Percentiles rank a stretch among this genome's conserved stretches.
Evolutionary conservation across 768 basidiomycete genomes (phyloP).

Genomic region (Leccinum olivaceopallidum): DNA sequence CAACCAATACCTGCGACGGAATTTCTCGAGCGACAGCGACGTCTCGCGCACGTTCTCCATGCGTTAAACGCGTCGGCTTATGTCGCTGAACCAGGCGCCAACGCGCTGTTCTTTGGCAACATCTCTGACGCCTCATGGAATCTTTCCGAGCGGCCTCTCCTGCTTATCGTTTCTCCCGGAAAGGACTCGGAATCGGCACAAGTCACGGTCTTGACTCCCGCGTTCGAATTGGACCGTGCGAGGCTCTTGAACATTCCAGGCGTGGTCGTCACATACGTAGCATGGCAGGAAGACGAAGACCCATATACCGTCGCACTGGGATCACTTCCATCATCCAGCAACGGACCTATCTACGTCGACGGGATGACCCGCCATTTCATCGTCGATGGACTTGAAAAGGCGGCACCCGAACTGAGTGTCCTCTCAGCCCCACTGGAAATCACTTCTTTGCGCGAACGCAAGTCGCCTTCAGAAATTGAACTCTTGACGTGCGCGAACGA

Average conservation of each 20-base stretch:
- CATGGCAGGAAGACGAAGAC: slow-evolving; percentile 68
- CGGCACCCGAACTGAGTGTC: slow-evolving; percentile 40
- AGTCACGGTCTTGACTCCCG: slow-evolving; percentile 68
- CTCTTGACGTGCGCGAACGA: slow-evolving; percentile 80
- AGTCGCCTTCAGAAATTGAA: slow-evolving; percentile 67
- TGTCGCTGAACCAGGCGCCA: slow-evolving; percentile 78
- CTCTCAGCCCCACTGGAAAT: slow-evolving; percentile 55
- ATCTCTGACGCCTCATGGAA: slow-evolving; percentile 62
- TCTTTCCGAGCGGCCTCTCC: slow-evolving; percentile 77
- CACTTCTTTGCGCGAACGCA: slow-evolving; percentile 67
- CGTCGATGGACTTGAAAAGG: slow-evolving; percentile 57
- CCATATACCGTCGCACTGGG: slow-evolving; percentile 58
- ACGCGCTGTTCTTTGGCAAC: slow-evolving; percentile 71
- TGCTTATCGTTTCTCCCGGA: slow-evolving; percentile 61
- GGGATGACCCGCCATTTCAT: slow-evolving; percentile 62
- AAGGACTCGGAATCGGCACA: slow-evolving; percentile 40
- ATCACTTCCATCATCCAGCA: slow-evolving; percentile 25
- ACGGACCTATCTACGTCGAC: slow-evolving; percentile 57
- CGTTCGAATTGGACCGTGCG: slow-evolving; percentile 76
- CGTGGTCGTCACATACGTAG: slow-evolving; percentile 45
- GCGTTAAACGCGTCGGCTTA: slow-evolving; percentile 62
- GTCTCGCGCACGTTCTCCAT: slow-evolving; percentile 50
- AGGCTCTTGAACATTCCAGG: slow-evolving; percentile 55
- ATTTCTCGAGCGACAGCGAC: slow-evolving; percentile 52
- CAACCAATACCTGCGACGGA: slow-evolving; percentile 49